Evolutionary conservation across 2,329 filamentous ascomycete genomes (phyloP), one percentile per base, ranked within the genome.

Genomic region (Chaetomiaceae sp.): DNA sequence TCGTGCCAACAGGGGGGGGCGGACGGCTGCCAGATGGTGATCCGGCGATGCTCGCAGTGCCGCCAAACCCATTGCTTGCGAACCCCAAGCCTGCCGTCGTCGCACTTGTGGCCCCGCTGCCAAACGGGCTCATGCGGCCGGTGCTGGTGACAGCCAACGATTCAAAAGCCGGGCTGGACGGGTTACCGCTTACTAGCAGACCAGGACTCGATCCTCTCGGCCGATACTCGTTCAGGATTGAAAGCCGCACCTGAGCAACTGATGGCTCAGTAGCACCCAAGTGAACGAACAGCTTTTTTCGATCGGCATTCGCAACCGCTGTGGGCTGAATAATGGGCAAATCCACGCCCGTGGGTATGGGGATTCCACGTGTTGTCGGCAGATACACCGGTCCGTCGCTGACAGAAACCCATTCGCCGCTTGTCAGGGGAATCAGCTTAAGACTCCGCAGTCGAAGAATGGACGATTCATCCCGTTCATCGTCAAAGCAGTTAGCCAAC

Each of bases 251-350:
- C 8, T 19, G 14, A 4, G n/a, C 22, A 35, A 35, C 15, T 7
- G 20, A 18, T n/a, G 42, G 8, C n/a, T 38, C 20, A 10, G 6
- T 5, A 15, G 35, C 46, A 2, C 46, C 46, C 15, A 49, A 15
- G 6, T 11, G 9, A 18, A 18, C 15, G 30, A 49, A 49, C 2
- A 49, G 41, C 19, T 20, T 15, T 33, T 33, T 45, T 15, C 47
- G 35, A 4, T 38, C 19, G 7, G 10, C 12, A 32, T 49, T 49
- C 11, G 37, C 36, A 19, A 38, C 42, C 12, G 47, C 41, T 8
- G 22, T 20, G n/a, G 41, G 47, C 15, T 45, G 15, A 6, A 45
- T 4, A 14, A 45, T 27, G 4, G 8, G 22, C 26, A 49, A n/a
- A 6, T 20, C 24, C 3, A 49, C 14, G 5, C 18, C 47, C 4